Evolutionary conservation across 768 basidiomycete genomes (phyloP).

Genomic region (Saitozyma sp.): DNA sequence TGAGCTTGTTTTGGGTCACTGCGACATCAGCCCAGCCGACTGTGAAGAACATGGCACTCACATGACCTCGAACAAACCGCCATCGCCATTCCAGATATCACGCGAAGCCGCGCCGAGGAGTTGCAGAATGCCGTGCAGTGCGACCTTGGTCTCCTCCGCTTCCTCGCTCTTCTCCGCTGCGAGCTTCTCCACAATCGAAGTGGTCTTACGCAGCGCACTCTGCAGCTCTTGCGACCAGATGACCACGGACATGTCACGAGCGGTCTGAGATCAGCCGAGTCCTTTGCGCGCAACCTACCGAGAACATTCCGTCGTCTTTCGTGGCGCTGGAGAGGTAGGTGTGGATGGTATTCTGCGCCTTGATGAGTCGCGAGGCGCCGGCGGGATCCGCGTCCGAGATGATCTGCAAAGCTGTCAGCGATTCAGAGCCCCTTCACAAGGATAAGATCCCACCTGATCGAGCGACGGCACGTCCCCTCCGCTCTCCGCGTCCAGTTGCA

Average conservation of each 20-base stretch:
- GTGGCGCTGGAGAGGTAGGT: conserved; percentile 20
- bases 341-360: conserved; percentile 20
- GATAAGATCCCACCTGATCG: conserved; percentile 63
- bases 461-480: conserved; percentile 54
- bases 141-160: conserved; percentile 21
- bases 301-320: conserved; percentile 27
- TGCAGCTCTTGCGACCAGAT: conserved; percentile 82
- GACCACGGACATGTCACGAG: conserved; percentile 75
- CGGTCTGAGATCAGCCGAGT: conserved; percentile 61
- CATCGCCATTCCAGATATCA: conserved; percentile 69
- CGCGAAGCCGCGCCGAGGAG: conserved; percentile 66
- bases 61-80: conserved; percentile 82
- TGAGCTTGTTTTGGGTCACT: conserved; percentile 33
- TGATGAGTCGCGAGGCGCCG: conserved; percentile 6
- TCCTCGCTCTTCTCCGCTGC: conserved; percentile 48
- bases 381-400: conserved; percentile 24
- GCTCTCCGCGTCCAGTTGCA: conserved; percentile 41
- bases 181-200: conserved; percentile 57
- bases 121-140: conserved; percentile 33
- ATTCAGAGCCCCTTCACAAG: not conserved
- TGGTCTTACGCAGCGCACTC: conserved; percentile 63
- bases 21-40: conserved; percentile 8
- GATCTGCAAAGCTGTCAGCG: conserved; percentile 12
- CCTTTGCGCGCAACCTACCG: conserved; percentile 17
- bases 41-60: conserved; percentile 51